These are phyloP conservation scores for Lophium mytilinum DNA, from an alignment of 495 filamentous ascomycete species.

Conservation along the genomic window DNA sequence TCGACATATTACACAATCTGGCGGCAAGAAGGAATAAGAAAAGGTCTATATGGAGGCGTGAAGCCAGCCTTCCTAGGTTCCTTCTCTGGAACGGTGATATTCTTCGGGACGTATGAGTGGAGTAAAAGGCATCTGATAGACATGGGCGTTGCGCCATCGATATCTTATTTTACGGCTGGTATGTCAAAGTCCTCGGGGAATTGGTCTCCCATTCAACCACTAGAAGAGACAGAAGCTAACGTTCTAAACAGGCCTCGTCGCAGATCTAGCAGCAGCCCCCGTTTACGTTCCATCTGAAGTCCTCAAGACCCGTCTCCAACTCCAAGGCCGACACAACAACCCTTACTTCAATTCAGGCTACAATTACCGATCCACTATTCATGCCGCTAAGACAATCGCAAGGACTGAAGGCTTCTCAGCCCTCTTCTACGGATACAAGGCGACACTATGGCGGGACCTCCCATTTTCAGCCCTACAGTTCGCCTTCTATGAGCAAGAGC, in stretches of 20 bases:
- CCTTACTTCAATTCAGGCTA: slow-evolving; percentile 86
- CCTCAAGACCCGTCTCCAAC: slow-evolving; percentile 86
- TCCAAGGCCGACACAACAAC: slow-evolving; percentile 93
- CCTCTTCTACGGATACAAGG: slow-evolving; percentile 88
- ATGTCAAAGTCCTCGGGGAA: slow-evolving; percentile 21
- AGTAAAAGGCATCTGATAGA: slow-evolving; percentile 88
- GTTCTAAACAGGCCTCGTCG: slow-evolving; percentile 60
- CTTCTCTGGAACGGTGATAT: slow-evolving; percentile 87
- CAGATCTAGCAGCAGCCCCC: slow-evolving; percentile 83
- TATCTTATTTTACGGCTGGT: slow-evolving; percentile 82
- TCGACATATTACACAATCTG: slow-evolving; percentile 87
- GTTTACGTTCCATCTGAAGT: slow-evolving; percentile 96
- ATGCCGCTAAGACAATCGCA: slow-evolving; percentile 78
- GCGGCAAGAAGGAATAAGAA: slow-evolving; percentile 78
- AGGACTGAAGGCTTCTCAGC: slow-evolving; percentile 72
- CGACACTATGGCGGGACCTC: slow-evolving; percentile 88
- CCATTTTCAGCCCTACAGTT: slow-evolving; percentile 95
- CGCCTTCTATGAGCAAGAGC: slow-evolving; percentile 95
- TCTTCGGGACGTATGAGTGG: slow-evolving; percentile 94
- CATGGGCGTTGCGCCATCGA: slow-evolving; percentile 60
- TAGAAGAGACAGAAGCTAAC: not conserved
- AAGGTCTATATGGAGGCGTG: slow-evolving; percentile 90
- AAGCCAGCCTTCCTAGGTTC: slow-evolving; percentile 83
- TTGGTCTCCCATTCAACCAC: not conserved
- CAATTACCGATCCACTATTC: slow-evolving; percentile 73